Base-by-base conservation (phyloP, 805 yeast species). In the Saturnispora kantuleensis region DNA sequence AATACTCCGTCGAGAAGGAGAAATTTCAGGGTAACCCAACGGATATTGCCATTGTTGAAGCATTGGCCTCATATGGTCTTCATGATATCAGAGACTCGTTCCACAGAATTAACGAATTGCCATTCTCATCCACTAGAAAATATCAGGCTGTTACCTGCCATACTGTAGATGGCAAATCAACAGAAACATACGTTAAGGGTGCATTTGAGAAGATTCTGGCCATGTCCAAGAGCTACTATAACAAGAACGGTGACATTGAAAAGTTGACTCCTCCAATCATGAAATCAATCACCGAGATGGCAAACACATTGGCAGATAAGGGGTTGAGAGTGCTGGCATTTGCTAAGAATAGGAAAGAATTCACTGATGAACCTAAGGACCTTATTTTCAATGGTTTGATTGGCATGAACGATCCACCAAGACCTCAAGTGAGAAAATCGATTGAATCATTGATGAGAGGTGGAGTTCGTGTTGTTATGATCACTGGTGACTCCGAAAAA, bases 401-500 rank as follows among this genome's bases (percentile, higher is more conserved):
- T 51, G 97, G 96, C 45, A 88, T 93, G 95, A 87, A 86, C 56
- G 99, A 93, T 65, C 99, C 99, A 9, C 99, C 99, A 46, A 77
- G 98, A 57, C 83, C 89, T 9, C 79, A 82, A 50, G 97, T 93
- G 3, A 74, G 77, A 40, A 68, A 71, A 41, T 84, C 96, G 2
- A 76, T 93, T 47, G 74, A 84, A 33, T 71, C 79, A 51, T 71
- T 93, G 46, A 71, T 88, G 69, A 79, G 79, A 57, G 96, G 97
- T 50, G 96, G 97, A 37, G 98, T 93, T 35, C 95, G 87, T 57
- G 87, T 93, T n/a, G 85, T 93, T 42, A 93, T 93, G 97, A 90
- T 93, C 51, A 93, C 99, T 8, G 96, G 96, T 55, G 97, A 89
- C 62, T 75, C 86, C 32, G 95, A 88, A 50, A 79, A 82, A 12